phyloP scores from a whole-genome alignment of 108 stramenopile species.

The Cyclostephanos invisitatus region DNA sequence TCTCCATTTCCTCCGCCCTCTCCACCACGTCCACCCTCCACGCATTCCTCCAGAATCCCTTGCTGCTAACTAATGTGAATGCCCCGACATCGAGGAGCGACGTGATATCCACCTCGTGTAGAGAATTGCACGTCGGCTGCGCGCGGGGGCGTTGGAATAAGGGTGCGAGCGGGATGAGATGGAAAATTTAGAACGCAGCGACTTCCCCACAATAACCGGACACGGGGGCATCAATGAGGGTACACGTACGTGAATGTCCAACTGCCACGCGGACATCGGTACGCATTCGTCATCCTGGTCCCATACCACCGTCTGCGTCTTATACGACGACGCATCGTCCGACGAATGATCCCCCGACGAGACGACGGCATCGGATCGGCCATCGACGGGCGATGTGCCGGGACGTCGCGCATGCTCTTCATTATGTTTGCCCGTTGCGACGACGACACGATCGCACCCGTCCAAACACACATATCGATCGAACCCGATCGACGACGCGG shows the following conservation, averaged over 20 bases:
- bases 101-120: conserved; percentile 42
- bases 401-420: not conserved
- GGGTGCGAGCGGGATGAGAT: not conserved
- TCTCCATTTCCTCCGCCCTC: not conserved
- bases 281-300: conserved; percentile 12
- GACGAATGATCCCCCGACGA: not conserved
- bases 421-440: not conserved
- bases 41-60: conserved; percentile 56
- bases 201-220: too few species aligned
- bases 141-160: not conserved
- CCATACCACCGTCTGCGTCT: conserved; percentile 14
- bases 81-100: conserved; percentile 17
- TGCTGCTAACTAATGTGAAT: conserved; percentile 46
- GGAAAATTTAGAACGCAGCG: not conserved
- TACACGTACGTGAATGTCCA: conserved; percentile 4
- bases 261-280: conserved; percentile 12
- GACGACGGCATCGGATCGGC: too few species aligned
- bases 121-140: conserved; percentile 51
- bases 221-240: too few species aligned
- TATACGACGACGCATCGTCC: not conserved
- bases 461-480: not conserved
- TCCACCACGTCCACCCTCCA: conserved; percentile 45
- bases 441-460: not conserved
- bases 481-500: not conserved
- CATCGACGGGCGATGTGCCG: not conserved